Base-by-base conservation (phyloP, 2,329 filamentous ascomycete species). In the Exophiala mesophila region DNA sequence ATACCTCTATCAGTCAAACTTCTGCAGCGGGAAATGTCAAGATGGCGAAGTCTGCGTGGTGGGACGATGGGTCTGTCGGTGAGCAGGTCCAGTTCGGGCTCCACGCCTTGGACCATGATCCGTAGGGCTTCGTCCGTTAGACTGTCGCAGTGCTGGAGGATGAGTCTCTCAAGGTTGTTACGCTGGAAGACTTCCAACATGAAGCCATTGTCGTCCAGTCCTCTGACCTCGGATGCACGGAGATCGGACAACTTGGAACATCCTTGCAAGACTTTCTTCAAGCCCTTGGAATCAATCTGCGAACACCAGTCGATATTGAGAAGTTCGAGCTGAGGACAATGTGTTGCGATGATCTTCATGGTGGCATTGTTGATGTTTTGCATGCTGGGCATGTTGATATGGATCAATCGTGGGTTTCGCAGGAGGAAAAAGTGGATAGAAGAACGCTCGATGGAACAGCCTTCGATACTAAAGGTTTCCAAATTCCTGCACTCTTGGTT, bases 231-330 rank as follows among this genome's bases (percentile, higher is more conserved):
- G 34, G 86, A 83, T 7, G 85, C 88, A 45, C 88, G 78, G 20
- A 98, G 70, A 55, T 97, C 89, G 40, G 72, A 83, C 41, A 98
- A 68, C 39, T 73, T 80, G 0, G 74, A 71, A 58, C 92, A 97
- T 2, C 76, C 76, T 46, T 83, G 72, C 1, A 96, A 69, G 2
- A 98, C 75, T 38, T 76, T 76, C 50, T 74, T 78, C 40, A 97
- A 69, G 3, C 88, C 89, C 9, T 77, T 71, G 6, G 86, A 83
- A 57, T 92, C 83, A 59, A 96, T 80, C 47, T 88, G 83, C 53
- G 81, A 82, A 67, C 92, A 98, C 88, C 90, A 97, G 0, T 88
- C 94, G 15, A 97, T 78, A 57, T 96, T 94, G 52, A 97, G 74
- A 41, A 78, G 74, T 63, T 94, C 82, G n/a, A 98, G 71, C 36